Percentiles rank a stretch among this genome's conserved stretches.
These are phyloP conservation scores for Solanum medicagineum DNA, from an alignment of 257 asterid species.

Conservation along the genomic window DNA sequence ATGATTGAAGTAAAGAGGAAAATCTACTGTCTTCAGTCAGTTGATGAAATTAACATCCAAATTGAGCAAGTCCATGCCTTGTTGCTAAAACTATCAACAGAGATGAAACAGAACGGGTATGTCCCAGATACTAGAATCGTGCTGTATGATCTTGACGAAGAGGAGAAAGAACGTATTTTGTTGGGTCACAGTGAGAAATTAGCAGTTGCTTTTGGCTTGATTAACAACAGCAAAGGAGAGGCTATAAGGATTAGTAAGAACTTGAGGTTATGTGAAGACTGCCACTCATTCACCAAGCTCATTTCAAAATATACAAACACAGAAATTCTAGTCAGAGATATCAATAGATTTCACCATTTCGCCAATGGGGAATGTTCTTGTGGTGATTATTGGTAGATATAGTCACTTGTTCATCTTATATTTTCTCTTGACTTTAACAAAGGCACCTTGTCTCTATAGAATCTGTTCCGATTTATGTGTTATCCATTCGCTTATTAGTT, in stretches of 20 bases:
- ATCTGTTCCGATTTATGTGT: background rate
- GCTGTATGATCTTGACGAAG: conserved; percentile 55
- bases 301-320: conserved; percentile 47
- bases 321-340: conserved; percentile 69
- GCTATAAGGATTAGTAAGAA: conserved; percentile 78
- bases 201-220: conserved; percentile 81
- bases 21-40: conserved; percentile 38
- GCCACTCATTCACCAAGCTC: conserved; percentile 70
- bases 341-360: conserved; percentile 70
- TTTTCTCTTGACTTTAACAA: background rate
- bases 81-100: conserved; percentile 38
- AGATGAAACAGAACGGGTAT: conserved; percentile 69
- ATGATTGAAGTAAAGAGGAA: conserved; percentile 70
- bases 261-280: conserved; percentile 78
- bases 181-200: conserved; percentile 86
- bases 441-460: background rate
- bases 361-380: conserved; percentile 74
- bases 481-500: background rate
- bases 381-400: conserved; percentile 61
- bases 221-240: conserved; percentile 61
- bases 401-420: background rate
- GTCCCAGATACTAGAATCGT: conserved; percentile 64
- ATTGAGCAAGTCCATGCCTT: conserved; percentile 68
- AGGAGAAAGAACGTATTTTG: conserved; percentile 57
- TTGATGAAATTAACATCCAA: conserved; percentile 68